phyloP scores from a whole-genome alignment of 495 filamentous ascomycete genomes.

The Lichenothelia convexa region DNA sequence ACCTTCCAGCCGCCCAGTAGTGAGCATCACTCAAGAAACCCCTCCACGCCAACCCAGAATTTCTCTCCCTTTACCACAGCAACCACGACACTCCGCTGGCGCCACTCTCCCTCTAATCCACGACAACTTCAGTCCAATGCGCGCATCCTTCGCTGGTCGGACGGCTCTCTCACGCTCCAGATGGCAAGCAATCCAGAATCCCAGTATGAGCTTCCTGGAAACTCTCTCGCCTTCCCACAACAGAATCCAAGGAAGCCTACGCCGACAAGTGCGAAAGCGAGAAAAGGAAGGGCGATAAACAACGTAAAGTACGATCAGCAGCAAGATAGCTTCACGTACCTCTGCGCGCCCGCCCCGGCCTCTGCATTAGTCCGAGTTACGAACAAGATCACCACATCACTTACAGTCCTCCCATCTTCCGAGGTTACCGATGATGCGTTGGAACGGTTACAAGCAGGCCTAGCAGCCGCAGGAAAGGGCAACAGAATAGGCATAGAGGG shows the following conservation, averaged over 20 bases:
- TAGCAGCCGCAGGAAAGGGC: slow-evolving; percentile 39
- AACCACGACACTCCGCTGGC: slow-evolving; percentile 51
- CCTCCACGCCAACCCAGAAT: slow-evolving; percentile 16
- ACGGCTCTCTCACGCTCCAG: slow-evolving; percentile 68
- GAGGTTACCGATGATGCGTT: slow-evolving; percentile 61
- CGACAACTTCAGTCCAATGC: slow-evolving; percentile 53
- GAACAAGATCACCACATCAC: slow-evolving; percentile 61
- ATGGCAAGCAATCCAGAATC: slow-evolving; percentile 50
- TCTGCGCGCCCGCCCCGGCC: slow-evolving; percentile 51
- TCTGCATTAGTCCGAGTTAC: slow-evolving; percentile 54
- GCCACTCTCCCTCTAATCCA: slow-evolving; percentile 43
- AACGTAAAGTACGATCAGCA: slow-evolving; percentile 38
- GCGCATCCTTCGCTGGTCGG: slow-evolving; percentile 62
- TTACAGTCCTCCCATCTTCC: slow-evolving; percentile 51
- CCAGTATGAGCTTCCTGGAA: slow-evolving; percentile 63
- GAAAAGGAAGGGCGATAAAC: slow-evolving; percentile 2
- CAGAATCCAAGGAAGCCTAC: slow-evolving; percentile 27
- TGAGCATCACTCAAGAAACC: slow-evolving; percentile 29
- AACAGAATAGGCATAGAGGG: slow-evolving; percentile 41
- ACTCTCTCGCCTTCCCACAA: slow-evolving; percentile 51
- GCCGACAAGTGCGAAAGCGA: slow-evolving; percentile 20
- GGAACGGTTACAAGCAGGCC: slow-evolving; percentile 42
- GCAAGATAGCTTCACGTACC: slow-evolving; percentile 66
- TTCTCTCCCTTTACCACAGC: slow-evolving; percentile 47
- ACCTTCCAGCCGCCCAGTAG: slow-evolving; percentile 47